phyloP scores from a whole-genome alignment of 2,329 filamentous ascomycete species.

The Zasmidium angulare region DNA sequence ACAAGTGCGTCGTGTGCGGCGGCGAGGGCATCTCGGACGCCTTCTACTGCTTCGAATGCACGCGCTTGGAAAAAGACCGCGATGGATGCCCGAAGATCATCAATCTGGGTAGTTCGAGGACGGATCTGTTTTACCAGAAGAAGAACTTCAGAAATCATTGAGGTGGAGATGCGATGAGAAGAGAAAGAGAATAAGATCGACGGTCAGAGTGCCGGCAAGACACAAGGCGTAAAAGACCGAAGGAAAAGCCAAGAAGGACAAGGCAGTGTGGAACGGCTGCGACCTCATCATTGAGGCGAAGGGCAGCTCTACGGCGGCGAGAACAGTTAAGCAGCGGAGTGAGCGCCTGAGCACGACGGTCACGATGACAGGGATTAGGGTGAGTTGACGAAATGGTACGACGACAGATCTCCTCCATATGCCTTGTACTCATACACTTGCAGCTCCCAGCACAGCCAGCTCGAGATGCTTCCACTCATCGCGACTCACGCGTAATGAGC shows the following conservation, averaged over 20 bases:
- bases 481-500: too few species aligned
- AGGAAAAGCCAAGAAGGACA: too few species aligned
- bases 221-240: too few species aligned
- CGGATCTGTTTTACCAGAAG: constrained; percentile 81
- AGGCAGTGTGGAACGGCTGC: too few species aligned
- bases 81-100: constrained; percentile 99
- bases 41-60: constrained; percentile 99
- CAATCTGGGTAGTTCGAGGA: constrained; percentile 91
- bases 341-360: too few species aligned
- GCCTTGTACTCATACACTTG: constrained; percentile 3
- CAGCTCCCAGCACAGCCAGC: not conserved
- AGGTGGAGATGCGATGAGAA: constrained; percentile 9
- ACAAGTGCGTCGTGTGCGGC: constrained; percentile 98
- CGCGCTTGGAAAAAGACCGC: constrained; percentile 90
- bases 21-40: constrained; percentile 97
- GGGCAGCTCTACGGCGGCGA: too few species aligned
- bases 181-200: too few species aligned
- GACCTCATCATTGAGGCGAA: too few species aligned
- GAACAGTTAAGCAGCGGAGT: too few species aligned
- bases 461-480: too few species aligned
- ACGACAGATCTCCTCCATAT: not conserved
- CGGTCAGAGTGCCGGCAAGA: too few species aligned
- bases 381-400: not conserved
- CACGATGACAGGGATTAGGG: not conserved
- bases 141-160: constrained; percentile 66